These are phyloP conservation scores for thale cress (Arabidopsis thaliana) DNA, from an alignment of 345 rosid genomes.

Conservation along the genomic window TAIR10.1 NC_003070.9:1233001-1233500, in stretches of 20 bases:
- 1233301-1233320: neutral
- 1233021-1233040: neutral
- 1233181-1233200: slow-evolving; percentile 45
- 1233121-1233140: neutral
- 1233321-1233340: neutral
- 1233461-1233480: slow-evolving; percentile 25
- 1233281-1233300: neutral
- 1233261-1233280: slow-evolving; percentile 9
- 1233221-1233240: slow-evolving; percentile 7
- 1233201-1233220: slow-evolving; percentile 12
- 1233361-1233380: slow-evolving; percentile 22
- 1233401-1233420: too few species aligned
- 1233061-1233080: neutral
- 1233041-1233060: neutral
- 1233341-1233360: slow-evolving; percentile 30
- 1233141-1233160: neutral
- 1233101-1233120: slow-evolving; percentile 23
- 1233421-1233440: neutral
- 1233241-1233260: slow-evolving; percentile 16
- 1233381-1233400: neutral
- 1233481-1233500: slow-evolving; percentile 61
- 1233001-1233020: slow-evolving; percentile 33
- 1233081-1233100: slow-evolving; percentile 25
- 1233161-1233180: slow-evolving; percentile 8
- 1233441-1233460: neutral